These are phyloP conservation scores for Blattamonas nauphoetae DNA, from an alignment of 78 protist genomes.

Conservation along the genomic window DNA sequence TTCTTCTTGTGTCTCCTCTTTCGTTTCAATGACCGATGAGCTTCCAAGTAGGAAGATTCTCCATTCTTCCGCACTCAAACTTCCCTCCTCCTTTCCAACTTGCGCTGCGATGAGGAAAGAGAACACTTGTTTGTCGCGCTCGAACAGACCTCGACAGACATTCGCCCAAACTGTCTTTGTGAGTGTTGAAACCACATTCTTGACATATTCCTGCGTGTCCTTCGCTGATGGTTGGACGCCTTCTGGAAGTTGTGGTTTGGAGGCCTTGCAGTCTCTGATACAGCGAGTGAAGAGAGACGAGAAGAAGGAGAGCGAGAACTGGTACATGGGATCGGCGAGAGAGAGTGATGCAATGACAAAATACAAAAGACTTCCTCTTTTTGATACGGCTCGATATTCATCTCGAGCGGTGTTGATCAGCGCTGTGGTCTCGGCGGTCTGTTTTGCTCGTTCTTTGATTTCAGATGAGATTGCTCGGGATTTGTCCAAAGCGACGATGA, in stretches of 20 bases:
- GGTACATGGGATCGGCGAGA: conserved; percentile 53
- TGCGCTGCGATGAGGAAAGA: conserved; percentile 28
- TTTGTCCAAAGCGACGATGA: conserved; percentile 39
- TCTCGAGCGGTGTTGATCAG: conserved; percentile 33
- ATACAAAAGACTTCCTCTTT: conserved; percentile 13
- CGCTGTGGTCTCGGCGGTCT: conserved; percentile 26
- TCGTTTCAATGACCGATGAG: neutral
- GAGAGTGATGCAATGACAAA: conserved; percentile 15
- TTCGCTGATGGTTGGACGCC: neutral
- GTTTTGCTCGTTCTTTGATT: conserved; percentile 16
- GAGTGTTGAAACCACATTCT: conserved; percentile 4
- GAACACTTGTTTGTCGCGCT: conserved; percentile 51
- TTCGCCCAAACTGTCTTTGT: conserved; percentile 31
- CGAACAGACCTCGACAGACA: conserved; percentile 65
- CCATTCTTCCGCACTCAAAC: conserved; percentile 43
- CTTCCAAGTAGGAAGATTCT: conserved; percentile 40
- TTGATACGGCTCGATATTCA: conserved; percentile 6
- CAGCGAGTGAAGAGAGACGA: conserved; percentile 4
- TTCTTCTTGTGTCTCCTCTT: neutral
- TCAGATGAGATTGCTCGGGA: conserved; percentile 26
- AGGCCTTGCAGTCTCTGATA: neutral
- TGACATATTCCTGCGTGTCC: neutral
- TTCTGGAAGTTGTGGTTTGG: neutral
- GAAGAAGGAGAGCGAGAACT: conserved; percentile 46
- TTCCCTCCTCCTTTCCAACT: conserved; percentile 21